These are phyloP conservation scores for Crepidotus variabilis DNA, from an alignment of 768 basidiomycete species.

Conservation along the genomic window DNA sequence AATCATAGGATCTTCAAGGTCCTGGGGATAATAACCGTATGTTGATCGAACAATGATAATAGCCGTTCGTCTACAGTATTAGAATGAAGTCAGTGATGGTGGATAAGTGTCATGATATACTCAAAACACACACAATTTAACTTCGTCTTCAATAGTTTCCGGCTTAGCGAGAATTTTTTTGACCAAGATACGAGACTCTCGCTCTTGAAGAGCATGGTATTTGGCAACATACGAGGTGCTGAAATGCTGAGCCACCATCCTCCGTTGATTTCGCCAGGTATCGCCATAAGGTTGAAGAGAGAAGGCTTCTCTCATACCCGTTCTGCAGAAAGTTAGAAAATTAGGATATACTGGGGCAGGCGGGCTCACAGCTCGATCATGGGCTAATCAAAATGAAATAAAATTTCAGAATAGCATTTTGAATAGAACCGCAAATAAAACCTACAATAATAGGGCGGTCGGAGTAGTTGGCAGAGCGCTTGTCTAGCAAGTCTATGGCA, in stretches of 20 bases:
- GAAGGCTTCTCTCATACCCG: conserved; percentile 35
- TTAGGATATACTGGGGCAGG: neutral
- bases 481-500: conserved; percentile 17
- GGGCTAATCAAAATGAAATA: conserved; percentile 66
- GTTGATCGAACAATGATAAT: conserved; percentile 45
- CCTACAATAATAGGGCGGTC: conserved; percentile 13
- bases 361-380: conserved; percentile 25
- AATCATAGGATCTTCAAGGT: conserved; percentile 29
- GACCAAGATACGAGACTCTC: conserved; percentile 4
- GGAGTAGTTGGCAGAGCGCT: conserved; percentile 16
- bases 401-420: neutral
- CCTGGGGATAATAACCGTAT: conserved; percentile 44
- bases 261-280: conserved; percentile 31
- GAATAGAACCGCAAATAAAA: neutral
- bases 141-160: conserved; percentile 21
- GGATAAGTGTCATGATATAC: neutral
- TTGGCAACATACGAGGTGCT: neutral
- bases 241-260: conserved; percentile 10
- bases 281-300: conserved; percentile 32
- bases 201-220: conserved; percentile 8
- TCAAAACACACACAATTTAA: conserved; percentile 13
- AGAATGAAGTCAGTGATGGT: neutral
- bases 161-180: conserved; percentile 11
- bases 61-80: conserved; percentile 34
- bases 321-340: conserved; percentile 6